Conservation (phyloP, 1,284 basidiomycete species). For the Cerioporus squamosus region DNA sequence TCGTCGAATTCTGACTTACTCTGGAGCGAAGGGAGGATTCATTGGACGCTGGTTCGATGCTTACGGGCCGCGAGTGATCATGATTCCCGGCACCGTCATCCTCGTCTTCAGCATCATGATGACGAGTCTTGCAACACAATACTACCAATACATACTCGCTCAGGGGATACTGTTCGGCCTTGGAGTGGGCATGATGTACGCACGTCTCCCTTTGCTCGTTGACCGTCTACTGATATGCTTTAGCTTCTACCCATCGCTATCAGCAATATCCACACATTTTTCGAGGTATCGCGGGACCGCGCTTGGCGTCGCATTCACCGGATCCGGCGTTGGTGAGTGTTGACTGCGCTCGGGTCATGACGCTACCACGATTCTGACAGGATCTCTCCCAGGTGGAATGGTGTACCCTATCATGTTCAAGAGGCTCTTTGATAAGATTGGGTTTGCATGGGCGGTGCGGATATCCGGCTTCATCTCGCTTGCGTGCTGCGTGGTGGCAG, state of each 20-base stretch:
- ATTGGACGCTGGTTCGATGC: slow-evolving; percentile 42
- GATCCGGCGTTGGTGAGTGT: slow-evolving; percentile 35
- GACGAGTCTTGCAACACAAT: slow-evolving; percentile 39
- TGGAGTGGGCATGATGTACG: slow-evolving; percentile 41
- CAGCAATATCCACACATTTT: slow-evolving; percentile 50
- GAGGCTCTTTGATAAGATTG: slow-evolving; percentile 54
- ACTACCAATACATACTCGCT: slow-evolving; percentile 43
- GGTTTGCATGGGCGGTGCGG: slow-evolving; percentile 65
- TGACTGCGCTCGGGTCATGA: too few species aligned
- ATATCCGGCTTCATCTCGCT: slow-evolving; percentile 40
- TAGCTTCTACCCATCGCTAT: slow-evolving; percentile 35
- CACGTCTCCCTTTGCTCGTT: too few species aligned
- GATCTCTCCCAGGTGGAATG: slow-evolving; percentile 69
- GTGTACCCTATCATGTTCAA: slow-evolving; percentile 70
- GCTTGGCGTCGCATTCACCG: slow-evolving; percentile 51
- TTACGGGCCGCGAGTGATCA: slow-evolving; percentile 34
- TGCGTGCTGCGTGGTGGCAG: slow-evolving; percentile 33
- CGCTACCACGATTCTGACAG: too few species aligned
- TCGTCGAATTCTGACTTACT: neutral
- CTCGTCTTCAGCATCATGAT: slow-evolving; percentile 42
- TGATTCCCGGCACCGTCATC: slow-evolving; percentile 37
- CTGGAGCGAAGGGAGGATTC: slow-evolving; percentile 33
- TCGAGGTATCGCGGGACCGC: slow-evolving; percentile 59
- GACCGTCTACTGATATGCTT: too few species aligned
- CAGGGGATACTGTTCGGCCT: slow-evolving; percentile 43